A percentile compares a stretch with the other conserved stretches of the same genome.
phyloP scores from a whole-genome alignment of 768 basidiomycete genomes.

The Tephrocybe sp. region DNA sequence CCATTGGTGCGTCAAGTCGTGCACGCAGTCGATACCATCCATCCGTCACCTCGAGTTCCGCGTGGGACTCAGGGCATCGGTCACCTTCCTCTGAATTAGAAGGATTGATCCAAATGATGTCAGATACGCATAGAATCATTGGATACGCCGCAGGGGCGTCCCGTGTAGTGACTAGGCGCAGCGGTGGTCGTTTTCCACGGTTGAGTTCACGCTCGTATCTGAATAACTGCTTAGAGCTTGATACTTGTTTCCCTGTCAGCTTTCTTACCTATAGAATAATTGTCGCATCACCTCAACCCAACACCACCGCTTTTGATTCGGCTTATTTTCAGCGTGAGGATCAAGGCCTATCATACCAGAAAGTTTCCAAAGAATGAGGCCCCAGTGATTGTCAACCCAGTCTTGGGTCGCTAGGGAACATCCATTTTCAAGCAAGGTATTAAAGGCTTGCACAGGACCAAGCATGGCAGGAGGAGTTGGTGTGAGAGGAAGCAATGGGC shows the following conservation, averaged over 20 bases:
- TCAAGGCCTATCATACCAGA: conserved; percentile 79
- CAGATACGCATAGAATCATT: conserved; percentile 83
- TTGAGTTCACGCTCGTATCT: conserved; percentile 92
- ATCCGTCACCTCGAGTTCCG: conserved; percentile 89
- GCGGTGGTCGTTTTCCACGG: conserved; percentile 70
- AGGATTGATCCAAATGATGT: conserved; percentile 53
- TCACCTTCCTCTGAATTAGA: conserved; percentile 34
- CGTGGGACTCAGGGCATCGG: conserved; percentile 32
- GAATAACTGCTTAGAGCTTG: neutral
- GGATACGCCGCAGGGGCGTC: conserved; percentile 79
- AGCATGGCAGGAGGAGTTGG: conserved; percentile 24
- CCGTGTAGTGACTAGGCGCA: conserved; percentile 78
- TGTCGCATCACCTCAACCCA: conserved; percentile 82
- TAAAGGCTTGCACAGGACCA: conserved; percentile 53
- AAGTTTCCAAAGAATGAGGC: conserved; percentile 90
- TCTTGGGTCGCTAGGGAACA: conserved; percentile 65
- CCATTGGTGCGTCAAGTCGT: conserved; percentile 68
- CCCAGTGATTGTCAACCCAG: conserved; percentile 96
- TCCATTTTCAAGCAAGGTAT: conserved; percentile 51
- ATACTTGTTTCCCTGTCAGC: neutral
- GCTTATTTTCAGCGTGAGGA: conserved; percentile 52
- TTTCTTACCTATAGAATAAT: conserved; percentile 74
- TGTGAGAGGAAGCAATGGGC: conserved; percentile 18
- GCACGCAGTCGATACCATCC: conserved; percentile 94
- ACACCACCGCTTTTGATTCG: conserved; percentile 62